A percentile compares a stretch with the other conserved stretches of the same genome.
Conservation (phyloP, 2,329 filamentous ascomycete species). For the Botrytis aclada region DNA sequence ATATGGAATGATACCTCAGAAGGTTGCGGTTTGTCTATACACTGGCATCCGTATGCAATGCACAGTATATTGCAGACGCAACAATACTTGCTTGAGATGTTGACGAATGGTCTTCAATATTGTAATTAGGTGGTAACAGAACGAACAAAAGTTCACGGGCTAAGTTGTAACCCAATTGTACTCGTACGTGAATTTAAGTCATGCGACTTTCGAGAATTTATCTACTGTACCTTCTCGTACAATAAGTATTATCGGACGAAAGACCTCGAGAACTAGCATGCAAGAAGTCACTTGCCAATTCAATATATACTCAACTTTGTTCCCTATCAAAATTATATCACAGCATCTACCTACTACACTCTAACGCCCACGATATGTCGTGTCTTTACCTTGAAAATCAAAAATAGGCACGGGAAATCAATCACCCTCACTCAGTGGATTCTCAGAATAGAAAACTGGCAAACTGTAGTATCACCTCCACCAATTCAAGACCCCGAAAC, state of each 20-base stretch:
- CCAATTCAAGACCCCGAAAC: constrained; percentile 14
- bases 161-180: background rate
- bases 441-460: constrained; percentile 10
- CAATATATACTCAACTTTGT: background rate
- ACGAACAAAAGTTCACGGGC: background rate
- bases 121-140: background rate
- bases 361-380: background rate
- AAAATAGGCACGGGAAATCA: constrained; percentile 2
- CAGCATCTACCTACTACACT: background rate
- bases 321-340: constrained; percentile 11
- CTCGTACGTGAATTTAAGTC: constrained; percentile 11
- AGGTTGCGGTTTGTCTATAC: background rate
- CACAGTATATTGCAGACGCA: constrained; percentile 1
- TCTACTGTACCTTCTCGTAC: background rate
- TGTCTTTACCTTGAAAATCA: background rate
- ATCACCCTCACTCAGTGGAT: background rate
- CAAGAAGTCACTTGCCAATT: constrained; percentile 20
- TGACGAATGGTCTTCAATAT: background rate
- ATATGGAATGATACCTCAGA: background rate
- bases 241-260: constrained; percentile 13
- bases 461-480: constrained; percentile 2
- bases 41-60: background rate
- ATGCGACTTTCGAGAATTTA: constrained; percentile 11
- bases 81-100: constrained; percentile 4
- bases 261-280: constrained; percentile 11